phyloP scores from a whole-genome alignment of 441 rosid species.

The Biscutella laevigata region DNA sequence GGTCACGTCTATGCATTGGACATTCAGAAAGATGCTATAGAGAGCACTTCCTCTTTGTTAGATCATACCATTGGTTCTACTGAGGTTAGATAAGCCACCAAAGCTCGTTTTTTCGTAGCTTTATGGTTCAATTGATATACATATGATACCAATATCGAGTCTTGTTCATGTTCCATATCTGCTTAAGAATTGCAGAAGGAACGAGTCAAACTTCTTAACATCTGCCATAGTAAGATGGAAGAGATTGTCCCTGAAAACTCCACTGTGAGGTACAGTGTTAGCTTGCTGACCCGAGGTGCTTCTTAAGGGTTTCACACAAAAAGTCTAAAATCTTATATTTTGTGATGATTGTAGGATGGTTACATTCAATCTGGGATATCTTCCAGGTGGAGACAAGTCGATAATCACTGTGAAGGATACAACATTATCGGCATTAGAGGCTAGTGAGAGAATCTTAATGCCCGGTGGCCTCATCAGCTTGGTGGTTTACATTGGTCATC shows the following conservation, averaged over 20 bases:
- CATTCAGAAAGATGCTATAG: constrained; percentile 60
- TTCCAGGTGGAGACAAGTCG: constrained; percentile 76
- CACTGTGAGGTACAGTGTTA: constrained; percentile 34
- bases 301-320: neutral
- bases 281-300: neutral
- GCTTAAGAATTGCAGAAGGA: constrained; percentile 39
- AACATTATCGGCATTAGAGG: constrained; percentile 53
- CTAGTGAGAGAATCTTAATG: constrained; percentile 46
- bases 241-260: constrained; percentile 41
- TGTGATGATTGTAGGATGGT: constrained; percentile 47
- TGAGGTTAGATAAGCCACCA: constrained; percentile 41
- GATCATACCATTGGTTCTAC: constrained; percentile 33
- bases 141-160: neutral
- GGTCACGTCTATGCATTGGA: constrained; percentile 74
- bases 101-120: neutral
- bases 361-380: constrained; percentile 87
- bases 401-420: constrained; percentile 50
- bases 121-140: neutral
- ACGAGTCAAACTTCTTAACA: constrained; percentile 37
- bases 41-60: constrained; percentile 45
- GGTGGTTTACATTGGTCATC: constrained; percentile 76
- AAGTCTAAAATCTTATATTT: neutral
- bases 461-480: constrained; percentile 75
- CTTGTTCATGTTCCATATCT: constrained; percentile 2
- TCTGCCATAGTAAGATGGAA: constrained; percentile 57